Evolutionary conservation across 139 green algal genomes (phyloP), one percentile per base, ranked within the genome.

Genomic region (Auxenochlorella pyrenoidosa): DNA sequence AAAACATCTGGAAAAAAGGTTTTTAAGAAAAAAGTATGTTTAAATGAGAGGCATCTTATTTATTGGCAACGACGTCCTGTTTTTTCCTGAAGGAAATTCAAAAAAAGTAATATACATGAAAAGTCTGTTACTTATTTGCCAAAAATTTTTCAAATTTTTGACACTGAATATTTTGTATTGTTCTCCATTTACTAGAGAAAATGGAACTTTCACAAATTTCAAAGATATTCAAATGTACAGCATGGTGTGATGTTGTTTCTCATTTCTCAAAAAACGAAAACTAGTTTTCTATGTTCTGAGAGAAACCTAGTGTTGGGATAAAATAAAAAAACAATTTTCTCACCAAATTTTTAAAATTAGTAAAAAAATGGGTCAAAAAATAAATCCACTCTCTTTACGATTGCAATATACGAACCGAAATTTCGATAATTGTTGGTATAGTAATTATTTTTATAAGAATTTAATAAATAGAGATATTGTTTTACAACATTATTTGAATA

Each of bases 371-470:
- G 30, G 79, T 32, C 66, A 38, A 51, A 75, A 82, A 82, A 75
- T 43, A 87, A 87, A 60, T 38, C 58, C 44, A 54, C 71, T 78
- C 58, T 70, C 75, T 78, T 68, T 71, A 71, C 66, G 34, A 80
- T 58, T 71, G 28, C 21, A 65, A 51, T 85, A 34, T 71, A 71
- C 63, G 21, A 76, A 76, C 30, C 2, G 70, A 76, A 10, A 76
- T 44, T 76, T 76, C 21, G 70, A 76, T 76, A 47, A 76, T 76
- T 76, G 70, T 76, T 76, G 70, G 70, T 76, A 76, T 76, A 76
- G 70, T 44, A 76, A 76, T 76, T 76, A 44, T 76, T 76, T 76
- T 44, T 76, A 76, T 47, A 76, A 80, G 40, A 77, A 44, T 71
- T 71, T 59, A 47, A 40, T 28, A 22, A 75, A 43, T 82, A 51